Percentiles rank a stretch among this genome's conserved stretches.
These are phyloP conservation scores for Trametes punicea DNA, from an alignment of 768 basidiomycete genomes.

Conservation along the genomic window DNA sequence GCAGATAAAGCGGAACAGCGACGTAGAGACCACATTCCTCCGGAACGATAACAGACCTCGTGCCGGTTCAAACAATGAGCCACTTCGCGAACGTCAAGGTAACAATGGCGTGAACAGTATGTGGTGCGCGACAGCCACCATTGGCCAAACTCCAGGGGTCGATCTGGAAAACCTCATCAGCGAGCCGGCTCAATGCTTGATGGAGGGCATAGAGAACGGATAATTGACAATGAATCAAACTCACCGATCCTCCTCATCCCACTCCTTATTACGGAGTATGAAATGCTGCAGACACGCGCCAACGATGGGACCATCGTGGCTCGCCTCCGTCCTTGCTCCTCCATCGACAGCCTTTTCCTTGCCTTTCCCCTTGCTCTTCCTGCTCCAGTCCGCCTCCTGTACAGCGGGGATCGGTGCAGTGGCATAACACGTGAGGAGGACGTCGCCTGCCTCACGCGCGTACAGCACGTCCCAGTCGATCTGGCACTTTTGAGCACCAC, in stretches of 20 bases:
- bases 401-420: not conserved
- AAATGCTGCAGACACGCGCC: slow-evolving; percentile 24
- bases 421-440: slow-evolving; percentile 21
- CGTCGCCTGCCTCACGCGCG: slow-evolving; percentile 5
- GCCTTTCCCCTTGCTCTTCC: slow-evolving; percentile 1
- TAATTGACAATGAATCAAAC: not conserved
- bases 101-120: slow-evolving; percentile 7
- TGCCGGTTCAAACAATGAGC: too few relatives aligned
- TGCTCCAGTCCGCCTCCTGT: not conserved
- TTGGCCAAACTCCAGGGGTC: slow-evolving; percentile 21
- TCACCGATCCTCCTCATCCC: slow-evolving; percentile 25
- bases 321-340: not conserved
- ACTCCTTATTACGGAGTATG: slow-evolving; percentile 18
- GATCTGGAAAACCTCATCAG: not conserved
- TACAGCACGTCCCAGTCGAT: slow-evolving; percentile 21
- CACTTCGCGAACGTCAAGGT: too few relatives aligned
- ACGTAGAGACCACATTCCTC: too few relatives aligned
- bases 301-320: not conserved
- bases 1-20: too few relatives aligned
- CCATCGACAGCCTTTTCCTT: not conserved
- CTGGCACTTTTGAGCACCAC: not conserved
- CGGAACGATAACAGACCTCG: too few relatives aligned
- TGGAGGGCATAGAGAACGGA: not conserved
- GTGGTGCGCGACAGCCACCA: slow-evolving; percentile 26
- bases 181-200: not conserved